These are phyloP conservation scores for Zopfochytrium polystomum DNA, from an alignment of 371 early-diverging fungal genomes.

Conservation along the genomic window DNA sequence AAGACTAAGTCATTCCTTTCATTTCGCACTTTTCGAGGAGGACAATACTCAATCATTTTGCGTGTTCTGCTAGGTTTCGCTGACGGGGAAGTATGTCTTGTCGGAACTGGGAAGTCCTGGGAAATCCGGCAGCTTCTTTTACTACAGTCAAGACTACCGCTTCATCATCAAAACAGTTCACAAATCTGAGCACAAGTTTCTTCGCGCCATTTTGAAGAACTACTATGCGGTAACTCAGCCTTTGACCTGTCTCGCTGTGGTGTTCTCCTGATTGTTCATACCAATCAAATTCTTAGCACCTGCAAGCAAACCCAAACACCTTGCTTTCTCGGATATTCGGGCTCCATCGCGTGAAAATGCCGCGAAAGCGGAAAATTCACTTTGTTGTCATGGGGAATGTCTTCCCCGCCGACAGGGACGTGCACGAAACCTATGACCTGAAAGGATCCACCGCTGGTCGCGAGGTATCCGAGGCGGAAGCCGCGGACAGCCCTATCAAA, in stretches of 20 bases:
- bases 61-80: slow-evolving; percentile 79
- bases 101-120: slow-evolving; percentile 94
- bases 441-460: slow-evolving; percentile 88
- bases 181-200: slow-evolving; percentile 89
- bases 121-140: slow-evolving; percentile 95
- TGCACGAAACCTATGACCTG: slow-evolving; percentile 92
- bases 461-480: slow-evolving; percentile 66
- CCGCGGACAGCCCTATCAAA: slow-evolving; percentile 69
- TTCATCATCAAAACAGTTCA: slow-evolving; percentile 98
- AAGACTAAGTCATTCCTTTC: slow-evolving; percentile 6
- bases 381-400: slow-evolving; percentile 99
- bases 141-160: slow-evolving; percentile 93
- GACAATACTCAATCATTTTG: neutral
- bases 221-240: slow-evolving; percentile 59
- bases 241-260: neutral
- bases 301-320: slow-evolving; percentile 86
- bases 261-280: neutral
- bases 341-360: slow-evolving; percentile 92
- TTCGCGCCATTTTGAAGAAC: slow-evolving; percentile 76
- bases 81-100: slow-evolving; percentile 93
- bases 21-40: too few relatives aligned
- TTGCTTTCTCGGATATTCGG: slow-evolving; percentile 91
- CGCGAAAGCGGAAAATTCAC: slow-evolving; percentile 88
- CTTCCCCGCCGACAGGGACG: slow-evolving; percentile 92
- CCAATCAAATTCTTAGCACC: slow-evolving; percentile 61